These are phyloP conservation scores for Spathaspora sp. DNA, from an alignment of 1,139 yeast species.

Conservation along the genomic window DNA sequence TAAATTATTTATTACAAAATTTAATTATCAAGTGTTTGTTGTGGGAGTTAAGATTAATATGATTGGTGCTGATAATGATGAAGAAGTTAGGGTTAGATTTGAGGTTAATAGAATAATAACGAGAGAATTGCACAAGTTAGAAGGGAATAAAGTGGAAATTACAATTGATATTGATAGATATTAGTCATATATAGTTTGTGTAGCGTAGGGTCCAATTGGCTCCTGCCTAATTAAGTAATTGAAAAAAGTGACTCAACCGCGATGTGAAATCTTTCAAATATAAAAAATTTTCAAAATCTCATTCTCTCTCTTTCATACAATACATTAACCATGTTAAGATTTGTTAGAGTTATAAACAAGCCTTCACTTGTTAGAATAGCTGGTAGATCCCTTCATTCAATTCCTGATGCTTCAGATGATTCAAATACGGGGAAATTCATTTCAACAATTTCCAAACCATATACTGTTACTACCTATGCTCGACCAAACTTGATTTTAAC, in stretches of 20 bases:
- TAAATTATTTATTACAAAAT: slow-evolving; percentile 55
- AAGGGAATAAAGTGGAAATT: slow-evolving; percentile 44
- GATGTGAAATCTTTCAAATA: slow-evolving; percentile 28
- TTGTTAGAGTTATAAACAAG: neutral
- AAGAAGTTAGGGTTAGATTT: slow-evolving; percentile 56
- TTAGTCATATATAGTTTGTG: neutral
- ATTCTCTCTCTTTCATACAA: neutral
- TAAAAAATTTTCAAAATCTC: neutral
- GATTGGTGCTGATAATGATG: slow-evolving; percentile 72
- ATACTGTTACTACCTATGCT: slow-evolving; percentile 77
- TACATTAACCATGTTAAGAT: slow-evolving; percentile 2
- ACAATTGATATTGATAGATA: slow-evolving; percentile 60
- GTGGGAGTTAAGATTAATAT: slow-evolving; percentile 55
- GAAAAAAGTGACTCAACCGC: slow-evolving; percentile 35
- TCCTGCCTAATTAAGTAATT: slow-evolving; percentile 26
- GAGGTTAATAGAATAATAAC: slow-evolving; percentile 52
- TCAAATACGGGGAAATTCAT: slow-evolving; percentile 34
- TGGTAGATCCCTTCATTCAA: slow-evolving; percentile 3
- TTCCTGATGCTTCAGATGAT: slow-evolving; percentile 18
- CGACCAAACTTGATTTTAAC: slow-evolving; percentile 73
- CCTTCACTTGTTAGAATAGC: neutral
- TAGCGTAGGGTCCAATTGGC: neutral
- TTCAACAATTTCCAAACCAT: slow-evolving; percentile 46
- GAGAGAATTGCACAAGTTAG: slow-evolving; percentile 23
- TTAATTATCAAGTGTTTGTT: slow-evolving; percentile 58